Conservation (phyloP, 2,329 filamentous ascomycete species). For the Rhytidhysteron rufulum region DNA sequence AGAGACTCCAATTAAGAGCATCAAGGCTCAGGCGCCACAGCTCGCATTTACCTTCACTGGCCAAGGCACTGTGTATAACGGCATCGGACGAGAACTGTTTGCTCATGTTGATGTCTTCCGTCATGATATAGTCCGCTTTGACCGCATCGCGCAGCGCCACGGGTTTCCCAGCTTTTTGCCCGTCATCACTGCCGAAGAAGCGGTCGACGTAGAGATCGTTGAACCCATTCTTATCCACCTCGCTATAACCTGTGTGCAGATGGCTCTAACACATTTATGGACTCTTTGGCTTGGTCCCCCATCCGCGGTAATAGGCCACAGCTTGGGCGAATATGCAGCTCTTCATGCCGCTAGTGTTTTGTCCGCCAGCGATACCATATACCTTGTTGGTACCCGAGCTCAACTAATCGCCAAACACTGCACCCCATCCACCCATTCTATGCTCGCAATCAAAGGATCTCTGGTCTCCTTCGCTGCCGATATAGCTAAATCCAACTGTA, state of each 20-base stretch:
- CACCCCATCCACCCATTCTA: constrained; percentile 21
- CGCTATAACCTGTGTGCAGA: constrained; percentile 37
- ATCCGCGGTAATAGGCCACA: constrained; percentile 18
- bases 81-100: constrained; percentile 3
- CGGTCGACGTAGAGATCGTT: constrained; percentile 1
- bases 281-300: constrained; percentile 12
- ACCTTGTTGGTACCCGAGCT: constrained; percentile 32
- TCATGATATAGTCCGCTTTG: constrained; percentile 17
- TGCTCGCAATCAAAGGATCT: constrained; percentile 24
- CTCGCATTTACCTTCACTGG: constrained; percentile 38
- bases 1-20: not conserved
- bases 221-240: constrained; percentile 30
- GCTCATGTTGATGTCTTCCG: constrained; percentile 17
- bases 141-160: constrained; percentile 17
- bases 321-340: constrained; percentile 40
- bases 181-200: constrained; percentile 7
- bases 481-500: not conserved
- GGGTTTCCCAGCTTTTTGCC: constrained; percentile 29
- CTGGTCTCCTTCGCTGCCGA: not conserved
- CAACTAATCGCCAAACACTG: constrained; percentile 21
- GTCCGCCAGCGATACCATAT: constrained; percentile 28
- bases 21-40: constrained; percentile 1
- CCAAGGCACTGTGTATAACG: constrained; percentile 24
- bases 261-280: constrained; percentile 23
- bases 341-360: constrained; percentile 33